Conservation (phyloP, 2,329 filamentous ascomycete genomes). For the Penicillium expansum region DNA sequence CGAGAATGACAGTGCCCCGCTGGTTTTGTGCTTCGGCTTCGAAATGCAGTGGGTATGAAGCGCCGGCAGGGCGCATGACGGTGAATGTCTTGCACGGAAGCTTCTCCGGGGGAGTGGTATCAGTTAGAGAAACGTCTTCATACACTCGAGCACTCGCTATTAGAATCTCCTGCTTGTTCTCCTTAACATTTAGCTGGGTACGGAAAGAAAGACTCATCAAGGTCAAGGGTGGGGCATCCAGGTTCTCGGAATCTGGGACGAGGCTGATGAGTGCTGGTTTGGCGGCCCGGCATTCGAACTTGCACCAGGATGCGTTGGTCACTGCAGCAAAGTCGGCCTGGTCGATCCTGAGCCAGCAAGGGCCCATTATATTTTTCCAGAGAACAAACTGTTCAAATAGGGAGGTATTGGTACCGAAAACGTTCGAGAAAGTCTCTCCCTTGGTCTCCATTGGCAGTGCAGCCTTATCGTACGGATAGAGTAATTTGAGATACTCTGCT, state of each 20-base stretch:
- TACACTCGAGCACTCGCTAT: conserved; percentile 90
- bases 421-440: conserved; percentile 88
- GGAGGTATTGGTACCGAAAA: conserved; percentile 90
- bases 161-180: conserved; percentile 95
- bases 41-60: conserved; percentile 80
- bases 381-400: conserved; percentile 98
- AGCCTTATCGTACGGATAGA: conserved; percentile 89
- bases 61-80: conserved; percentile 74
- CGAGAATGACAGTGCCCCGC: conserved; percentile 72
- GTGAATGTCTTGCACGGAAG: conserved; percentile 90
- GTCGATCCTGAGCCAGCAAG: conserved; percentile 92
- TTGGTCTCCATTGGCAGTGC: conserved; percentile 66
- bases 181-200: conserved; percentile 82
- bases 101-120: conserved; percentile 84
- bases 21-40: conserved; percentile 73
- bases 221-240: conserved; percentile 82
- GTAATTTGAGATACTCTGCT: conserved; percentile 86
- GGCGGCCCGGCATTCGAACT: conserved; percentile 79
- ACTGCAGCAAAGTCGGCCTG: conserved; percentile 78
- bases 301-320: conserved; percentile 95
- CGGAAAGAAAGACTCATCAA: conserved; percentile 93
- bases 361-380: conserved; percentile 99
- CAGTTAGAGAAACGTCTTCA: conserved; percentile 79
- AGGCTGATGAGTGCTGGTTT: conserved; percentile 74
- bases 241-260: conserved; percentile 71